These are phyloP conservation scores for Actinomortierella wolfii DNA, from an alignment of 371 early-diverging fungal species.

Conservation along the genomic window DNA sequence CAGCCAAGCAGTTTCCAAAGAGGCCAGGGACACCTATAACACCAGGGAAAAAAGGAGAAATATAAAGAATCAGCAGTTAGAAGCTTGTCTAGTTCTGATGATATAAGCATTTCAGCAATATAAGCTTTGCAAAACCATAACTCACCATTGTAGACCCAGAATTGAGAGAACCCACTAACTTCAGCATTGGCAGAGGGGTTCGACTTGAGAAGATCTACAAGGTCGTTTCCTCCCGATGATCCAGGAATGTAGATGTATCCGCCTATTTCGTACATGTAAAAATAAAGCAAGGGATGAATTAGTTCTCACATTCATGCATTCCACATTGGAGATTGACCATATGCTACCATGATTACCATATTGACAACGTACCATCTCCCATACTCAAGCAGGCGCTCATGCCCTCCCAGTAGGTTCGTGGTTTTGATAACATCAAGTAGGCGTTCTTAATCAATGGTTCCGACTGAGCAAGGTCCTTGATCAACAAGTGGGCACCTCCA, in stretches of 20 bases:
- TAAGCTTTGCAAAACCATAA: no score
- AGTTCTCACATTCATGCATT: neutral
- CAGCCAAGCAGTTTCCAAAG: constrained; percentile 27
- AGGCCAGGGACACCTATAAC: constrained; percentile 26
- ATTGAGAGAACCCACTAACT: constrained; percentile 23
- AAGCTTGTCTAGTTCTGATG: no score
- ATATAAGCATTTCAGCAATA: no score
- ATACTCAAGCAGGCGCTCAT: constrained; percentile 15
- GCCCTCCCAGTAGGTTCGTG: constrained; percentile 18
- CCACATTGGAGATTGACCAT: neutral
- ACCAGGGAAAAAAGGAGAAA: no score
- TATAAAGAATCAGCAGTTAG: no score
- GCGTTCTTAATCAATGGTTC: constrained; percentile 23
- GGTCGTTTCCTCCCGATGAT: constrained; percentile 14
- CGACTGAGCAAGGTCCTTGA: constrained; percentile 30
- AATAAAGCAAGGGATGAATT: neutral
- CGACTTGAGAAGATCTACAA: constrained; percentile 20
- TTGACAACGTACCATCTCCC: constrained; percentile 22
- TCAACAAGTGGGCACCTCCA: constrained; percentile 30
- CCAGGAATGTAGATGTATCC: constrained; percentile 36
- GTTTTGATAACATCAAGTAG: constrained; percentile 22
- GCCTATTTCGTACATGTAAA: constrained; percentile 7
- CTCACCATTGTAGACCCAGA: constrained; percentile 31
- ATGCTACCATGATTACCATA: no score
- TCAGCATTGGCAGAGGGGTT: constrained; percentile 25